Base-by-base conservation (phyloP, 75 land plant genomes). In the Pinus tabuliformis region DNA sequence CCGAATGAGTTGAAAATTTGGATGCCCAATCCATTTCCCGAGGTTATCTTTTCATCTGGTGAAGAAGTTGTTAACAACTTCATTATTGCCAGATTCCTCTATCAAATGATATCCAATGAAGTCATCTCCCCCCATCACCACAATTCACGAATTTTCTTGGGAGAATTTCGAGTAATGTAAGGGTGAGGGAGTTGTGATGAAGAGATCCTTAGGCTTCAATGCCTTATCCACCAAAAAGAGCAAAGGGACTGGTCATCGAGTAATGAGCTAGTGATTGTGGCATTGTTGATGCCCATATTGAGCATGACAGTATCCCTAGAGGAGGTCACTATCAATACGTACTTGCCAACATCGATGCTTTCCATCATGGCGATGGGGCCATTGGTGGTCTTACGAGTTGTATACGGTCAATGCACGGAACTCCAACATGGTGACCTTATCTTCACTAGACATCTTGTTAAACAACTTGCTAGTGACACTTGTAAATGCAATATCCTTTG, bases 401-500 rank as follows among this genome's bases (percentile, higher is more conserved):
- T 87, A 90, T 4, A 76, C 73, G 9, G 91, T 83, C 17, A 78
- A 3, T 15, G 79, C 91, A 74, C 82, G 87, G 70, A 58, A 90
- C 54, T 74, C 57, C 13, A 87, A 73, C 36, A 90, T 28, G 3
- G 87, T 58, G 2, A 15, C 1, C 74, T 86, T 78, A 15, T 78
- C 81, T 9, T 74, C 81, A 6, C 77, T 73, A 3, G 85, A 85
- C 57, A 90, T 45, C 62, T 90, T 90, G 75, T 84, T 83, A 81
- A 57, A 78, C 45, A 70, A 77, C 26, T 86, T 86, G 42, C 18
- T 71, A n/a, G 61, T 14, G 80, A 82, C 81, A 0, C 24, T 45
- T 52, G 77, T 81, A 62, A 92, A 79, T 18, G 85, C 90, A 14
- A 58, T 73, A 75, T 92, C 95, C 16, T 14, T 28, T 7, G 92